Evolutionary conservation across 2,329 filamentous ascomycete genomes (phyloP), one percentile per base, ranked within the genome.

Genomic region (Colletotrichum phormii): DNA sequence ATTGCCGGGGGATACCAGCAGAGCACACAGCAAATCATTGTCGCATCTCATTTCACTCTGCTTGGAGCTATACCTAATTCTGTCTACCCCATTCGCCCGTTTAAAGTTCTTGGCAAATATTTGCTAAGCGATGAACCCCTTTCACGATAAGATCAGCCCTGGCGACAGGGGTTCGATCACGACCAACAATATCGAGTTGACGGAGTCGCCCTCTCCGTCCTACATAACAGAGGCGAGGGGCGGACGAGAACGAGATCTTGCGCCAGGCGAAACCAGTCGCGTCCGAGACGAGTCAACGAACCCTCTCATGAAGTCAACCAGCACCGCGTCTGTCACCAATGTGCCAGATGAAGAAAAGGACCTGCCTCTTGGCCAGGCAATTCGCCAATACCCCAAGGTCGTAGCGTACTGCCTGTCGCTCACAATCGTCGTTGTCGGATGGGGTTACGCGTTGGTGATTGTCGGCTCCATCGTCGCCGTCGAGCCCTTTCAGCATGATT

Each of bases 401-500:
- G 75, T 76, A 4, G 74, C 57, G 0, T 80, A 78, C 35, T 79
- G 77, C 11, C 61, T 81, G 1, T 76, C 71, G 13, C 75, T 81
- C 58, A 75, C 77, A 2, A 70, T 80, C 2, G 75, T 78, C 6
- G 72, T 81, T 3, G 67, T 80, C 18, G 79, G 79, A n/a, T 80
- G 78, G 79, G 79, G 79, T 1, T 80, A 80, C 55, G 77, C 78
- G 18, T 60, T 77, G 1, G 75, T 79, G 1, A 70, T 81, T 1
- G 75, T 81, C 0, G 79, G 79, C 5, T 67, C 77, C 6, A 75
- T 81, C n/a, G 77, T 74, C 5, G 77, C 76, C 1, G 79, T 78
- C 0, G 79, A 81, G 7, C 68, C 76, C 0, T 81, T 81, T n/a
- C 73, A 78, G 4, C 61, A 66, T 5, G 79, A 81, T 65, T 81